Percentiles rank a stretch among this genome's conserved stretches.
Evolutionary conservation across 140 eudicot species (phyloP).

Genomic region (Flaveria floridana): DNA sequence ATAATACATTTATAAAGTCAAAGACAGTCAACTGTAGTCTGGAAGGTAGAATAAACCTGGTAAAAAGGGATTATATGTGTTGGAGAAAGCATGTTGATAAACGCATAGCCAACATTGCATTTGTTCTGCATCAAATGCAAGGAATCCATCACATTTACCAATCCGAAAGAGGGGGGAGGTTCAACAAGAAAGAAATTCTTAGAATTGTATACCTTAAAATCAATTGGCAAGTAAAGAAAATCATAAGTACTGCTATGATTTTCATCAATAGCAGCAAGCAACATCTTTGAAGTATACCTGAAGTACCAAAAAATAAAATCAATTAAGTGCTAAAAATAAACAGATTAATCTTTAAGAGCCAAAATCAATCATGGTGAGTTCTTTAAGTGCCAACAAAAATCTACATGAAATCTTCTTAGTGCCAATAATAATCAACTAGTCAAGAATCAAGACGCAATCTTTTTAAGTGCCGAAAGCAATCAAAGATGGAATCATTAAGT

Average conservation of each 20-base stretch:
- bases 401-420: neutral
- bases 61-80: slow-evolving; percentile 62
- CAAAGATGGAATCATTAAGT: neutral
- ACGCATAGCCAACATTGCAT: slow-evolving; percentile 90
- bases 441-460: neutral
- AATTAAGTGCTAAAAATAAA: neutral
- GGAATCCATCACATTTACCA: slow-evolving; percentile 17
- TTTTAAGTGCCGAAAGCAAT: slow-evolving; percentile 5
- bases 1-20: neutral
- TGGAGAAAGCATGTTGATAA: slow-evolving; percentile 82
- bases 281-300: slow-evolving; percentile 95
- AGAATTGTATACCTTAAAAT: slow-evolving; percentile 60
- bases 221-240: slow-evolving; percentile 59
- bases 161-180: neutral
- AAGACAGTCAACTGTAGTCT: neutral
- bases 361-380: neutral
- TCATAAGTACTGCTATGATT: slow-evolving; percentile 83
- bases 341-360: slow-evolving; percentile 11
- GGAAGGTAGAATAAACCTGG: slow-evolving; percentile 42
- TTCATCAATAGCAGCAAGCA: slow-evolving; percentile 89
- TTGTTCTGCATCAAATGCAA: slow-evolving; percentile 55
- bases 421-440: neutral
- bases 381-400: neutral
- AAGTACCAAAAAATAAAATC: slow-evolving; percentile 22
- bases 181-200: slow-evolving; percentile 1